Conservation (phyloP, 2,329 filamentous ascomycete species). For the Monosporascus sp. region DNA sequence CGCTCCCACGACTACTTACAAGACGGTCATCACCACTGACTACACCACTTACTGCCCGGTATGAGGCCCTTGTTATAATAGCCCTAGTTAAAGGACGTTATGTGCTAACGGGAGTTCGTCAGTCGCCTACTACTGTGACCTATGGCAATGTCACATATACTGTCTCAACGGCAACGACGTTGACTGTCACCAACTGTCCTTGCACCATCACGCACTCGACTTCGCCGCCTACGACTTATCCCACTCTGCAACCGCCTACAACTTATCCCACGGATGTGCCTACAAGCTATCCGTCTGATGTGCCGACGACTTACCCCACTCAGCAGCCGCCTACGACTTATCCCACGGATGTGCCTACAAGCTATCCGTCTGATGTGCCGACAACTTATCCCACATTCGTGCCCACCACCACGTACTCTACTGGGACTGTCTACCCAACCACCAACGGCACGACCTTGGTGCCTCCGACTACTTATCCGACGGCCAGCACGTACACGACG, state of each 20-base stretch:
- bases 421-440: background rate
- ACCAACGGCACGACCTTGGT: constrained; percentile 4
- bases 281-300: too few relatives aligned
- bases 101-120: background rate
- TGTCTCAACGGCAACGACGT: constrained; percentile 33
- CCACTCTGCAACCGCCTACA: constrained; percentile 13
- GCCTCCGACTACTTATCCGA: background rate
- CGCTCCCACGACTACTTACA: constrained; percentile 11
- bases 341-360: constrained; percentile 1
- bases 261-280: constrained; percentile 5
- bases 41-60: constrained; percentile 41
- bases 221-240: constrained; percentile 22
- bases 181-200: constrained; percentile 45
- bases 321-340: background rate
- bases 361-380: too few relatives aligned
- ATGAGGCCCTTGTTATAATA: constrained; percentile 13
- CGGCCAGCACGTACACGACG: too few relatives aligned
- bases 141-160: constrained; percentile 39
- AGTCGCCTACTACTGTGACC: constrained; percentile 33
- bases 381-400: background rate
- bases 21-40: constrained; percentile 32
- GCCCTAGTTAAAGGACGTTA: background rate
- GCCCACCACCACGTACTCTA: background rate
- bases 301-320: constrained; percentile 5
- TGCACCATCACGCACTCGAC: constrained; percentile 35